Evolutionary conservation across 441 rosid species (phyloP).

Genomic region (Hura crepitans): DNA sequence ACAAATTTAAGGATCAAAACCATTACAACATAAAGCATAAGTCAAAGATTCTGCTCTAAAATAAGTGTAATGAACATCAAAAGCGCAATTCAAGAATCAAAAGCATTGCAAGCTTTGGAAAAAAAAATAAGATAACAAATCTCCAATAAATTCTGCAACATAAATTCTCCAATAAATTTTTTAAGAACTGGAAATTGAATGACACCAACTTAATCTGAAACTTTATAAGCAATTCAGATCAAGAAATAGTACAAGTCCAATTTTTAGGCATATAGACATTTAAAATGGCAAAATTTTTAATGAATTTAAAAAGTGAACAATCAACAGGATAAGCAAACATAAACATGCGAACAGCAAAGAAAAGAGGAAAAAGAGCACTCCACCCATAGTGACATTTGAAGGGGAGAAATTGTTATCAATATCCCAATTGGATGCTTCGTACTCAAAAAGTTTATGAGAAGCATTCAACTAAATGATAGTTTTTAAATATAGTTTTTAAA

Average conservation of each 20-base stretch:
- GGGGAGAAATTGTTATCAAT: neutral
- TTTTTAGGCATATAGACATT: neutral
- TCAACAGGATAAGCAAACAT: constrained; percentile 3
- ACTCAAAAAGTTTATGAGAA: neutral
- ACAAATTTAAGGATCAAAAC: neutral
- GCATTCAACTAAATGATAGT: neutral
- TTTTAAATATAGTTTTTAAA: neutral
- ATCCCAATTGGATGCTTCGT: neutral
- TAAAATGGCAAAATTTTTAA: neutral
- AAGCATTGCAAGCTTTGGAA: neutral
- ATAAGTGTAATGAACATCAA: neutral
- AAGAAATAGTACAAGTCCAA: neutral
- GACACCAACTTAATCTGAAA: neutral
- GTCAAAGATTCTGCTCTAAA: neutral
- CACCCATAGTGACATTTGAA: neutral
- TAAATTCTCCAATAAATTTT: too few species aligned
- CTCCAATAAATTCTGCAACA: neutral
- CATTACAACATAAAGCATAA: neutral
- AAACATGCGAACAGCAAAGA: neutral
- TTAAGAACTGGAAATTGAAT: neutral
- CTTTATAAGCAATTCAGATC: neutral
- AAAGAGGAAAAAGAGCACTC: neutral
- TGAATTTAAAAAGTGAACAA: constrained; percentile 7
- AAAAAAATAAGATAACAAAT: neutral
- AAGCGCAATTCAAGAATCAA: neutral